Evolutionary conservation across 1,284 basidiomycete species (phyloP).

Genomic region (Ustilago crameri): DNA sequence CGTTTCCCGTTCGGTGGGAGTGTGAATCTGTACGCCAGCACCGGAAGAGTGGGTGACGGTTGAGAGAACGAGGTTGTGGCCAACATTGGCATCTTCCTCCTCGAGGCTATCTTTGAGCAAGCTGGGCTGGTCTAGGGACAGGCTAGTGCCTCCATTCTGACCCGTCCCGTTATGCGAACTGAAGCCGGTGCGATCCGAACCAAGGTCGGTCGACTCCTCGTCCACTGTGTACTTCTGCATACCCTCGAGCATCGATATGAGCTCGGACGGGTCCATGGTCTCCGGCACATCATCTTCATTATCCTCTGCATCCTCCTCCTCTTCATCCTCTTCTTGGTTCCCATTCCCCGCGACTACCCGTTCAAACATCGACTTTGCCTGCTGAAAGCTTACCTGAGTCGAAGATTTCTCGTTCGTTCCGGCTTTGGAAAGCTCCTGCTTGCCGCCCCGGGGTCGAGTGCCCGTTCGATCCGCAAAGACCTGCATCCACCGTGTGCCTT

Average conservation of each 20-base stretch:
- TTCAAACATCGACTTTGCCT: slow-evolving; percentile 20
- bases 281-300: slow-evolving; percentile 80
- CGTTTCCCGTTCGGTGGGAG: slow-evolving; percentile 3
- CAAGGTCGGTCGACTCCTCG: slow-evolving; percentile 71
- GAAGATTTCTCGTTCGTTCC: background rate
- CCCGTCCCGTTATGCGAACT: background rate
- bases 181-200: slow-evolving; percentile 22
- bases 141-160: slow-evolving; percentile 63
- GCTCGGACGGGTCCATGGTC: slow-evolving; percentile 84
- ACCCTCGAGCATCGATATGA: slow-evolving; percentile 80
- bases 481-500: slow-evolving; percentile 82
- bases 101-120: slow-evolving; percentile 84
- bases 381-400: slow-evolving; percentile 32
- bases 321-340: slow-evolving; percentile 6
- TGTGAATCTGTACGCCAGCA: background rate
- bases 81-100: slow-evolving; percentile 80
- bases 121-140: slow-evolving; percentile 70
- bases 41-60: slow-evolving; percentile 58
- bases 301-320: slow-evolving; percentile 57
- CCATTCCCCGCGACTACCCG: slow-evolving; percentile 8
- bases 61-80: slow-evolving; percentile 74
- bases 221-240: slow-evolving; percentile 84
- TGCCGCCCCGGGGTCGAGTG: slow-evolving; percentile 3
- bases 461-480: slow-evolving; percentile 73
- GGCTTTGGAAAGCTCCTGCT: background rate